Base-by-base conservation (phyloP, 345 rosid genomes). In the Bruguiera parviflora region DNA sequence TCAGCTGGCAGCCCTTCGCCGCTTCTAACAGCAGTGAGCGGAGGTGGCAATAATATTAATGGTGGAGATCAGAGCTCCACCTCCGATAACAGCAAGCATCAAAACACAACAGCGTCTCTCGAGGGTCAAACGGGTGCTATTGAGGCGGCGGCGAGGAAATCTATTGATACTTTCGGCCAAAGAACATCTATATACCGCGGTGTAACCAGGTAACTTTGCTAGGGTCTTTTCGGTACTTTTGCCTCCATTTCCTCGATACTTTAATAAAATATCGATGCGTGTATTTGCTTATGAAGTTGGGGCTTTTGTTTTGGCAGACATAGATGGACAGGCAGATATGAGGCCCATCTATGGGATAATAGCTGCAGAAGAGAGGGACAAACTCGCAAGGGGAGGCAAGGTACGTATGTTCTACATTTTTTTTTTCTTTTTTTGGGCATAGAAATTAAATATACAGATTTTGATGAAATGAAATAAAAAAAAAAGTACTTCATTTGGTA, bases 301-400 rank as follows among this genome's bases (percentile, higher is more conserved):
- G 71, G 71, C 65, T 73, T 66, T 37, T 61, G 13, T 43, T 37
- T 46, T 46, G 68, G 33, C 70, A 89, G 96, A 78, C 96, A 89
- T 73, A 81, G 96, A 76, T 89, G 96, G 96, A 89, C 96, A 25
- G 96, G 96, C 46, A 80, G 96, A 82, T 89, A 89, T 18, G 92
- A 89, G 46, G 96, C 96, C 67, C 96, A 89, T 79, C 75, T 87
- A 56, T 89, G 96, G 96, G 96, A 89, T 62, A 89, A 89, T 64
- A 89, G 88, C 71, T 89, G 92, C 79, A 86, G 89, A 78, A 80
- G 96, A 78, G 96, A 89, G 76, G 96, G 96, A 49, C 96, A 89
- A 82, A 87, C 96, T 80, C 86, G 96, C 10, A 89, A 89, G 78
- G 96, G 96, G 76, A 87, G 96, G 72, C 96, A 87, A 83, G 91